Evolutionary conservation across 176 grass and related monocot genomes (phyloP).

Genomic region (Saccharum spontaneum): DNA sequence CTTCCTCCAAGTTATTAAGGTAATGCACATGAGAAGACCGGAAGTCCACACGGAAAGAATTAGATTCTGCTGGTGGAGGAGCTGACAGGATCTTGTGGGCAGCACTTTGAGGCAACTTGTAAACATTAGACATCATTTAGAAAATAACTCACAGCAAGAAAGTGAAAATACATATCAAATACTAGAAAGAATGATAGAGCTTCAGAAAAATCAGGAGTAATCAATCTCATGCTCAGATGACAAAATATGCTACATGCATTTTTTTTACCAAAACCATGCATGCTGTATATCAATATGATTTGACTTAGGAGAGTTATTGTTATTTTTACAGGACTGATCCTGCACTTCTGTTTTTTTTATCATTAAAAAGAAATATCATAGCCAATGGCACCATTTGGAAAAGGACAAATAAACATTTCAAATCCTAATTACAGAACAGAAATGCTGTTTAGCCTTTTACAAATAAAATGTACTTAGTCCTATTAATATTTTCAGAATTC

Average conservation of each 20-base stretch:
- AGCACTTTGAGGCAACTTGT: constrained; percentile 78
- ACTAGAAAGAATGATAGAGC: background rate
- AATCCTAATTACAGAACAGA: constrained; percentile 24
- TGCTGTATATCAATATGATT: background rate
- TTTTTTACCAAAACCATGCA: constrained; percentile 6
- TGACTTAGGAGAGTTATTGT: background rate
- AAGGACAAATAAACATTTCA: background rate
- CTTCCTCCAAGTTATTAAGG: constrained; percentile 98
- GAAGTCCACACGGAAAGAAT: constrained; percentile 86
- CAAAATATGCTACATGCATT: constrained; percentile 29
- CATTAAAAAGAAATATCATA: background rate
- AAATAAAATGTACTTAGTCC: background rate
- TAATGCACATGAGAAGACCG: constrained; percentile 88
- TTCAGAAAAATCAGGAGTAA: background rate
- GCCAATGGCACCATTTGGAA: background rate
- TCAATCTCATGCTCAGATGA: constrained; percentile 6
- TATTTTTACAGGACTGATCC: background rate
- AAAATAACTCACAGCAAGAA: constrained; percentile 27
- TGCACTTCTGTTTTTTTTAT: background rate
- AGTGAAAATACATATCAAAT: constrained; percentile 18
- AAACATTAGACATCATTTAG: constrained; percentile 35
- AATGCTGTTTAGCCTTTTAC: background rate
- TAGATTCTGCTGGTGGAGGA: constrained; percentile 78
- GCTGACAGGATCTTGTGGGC: constrained; percentile 76
- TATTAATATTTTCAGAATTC: background rate